Conservation (phyloP, 1,284 basidiomycete species). For the Ceratobasidium sp. region DNA sequence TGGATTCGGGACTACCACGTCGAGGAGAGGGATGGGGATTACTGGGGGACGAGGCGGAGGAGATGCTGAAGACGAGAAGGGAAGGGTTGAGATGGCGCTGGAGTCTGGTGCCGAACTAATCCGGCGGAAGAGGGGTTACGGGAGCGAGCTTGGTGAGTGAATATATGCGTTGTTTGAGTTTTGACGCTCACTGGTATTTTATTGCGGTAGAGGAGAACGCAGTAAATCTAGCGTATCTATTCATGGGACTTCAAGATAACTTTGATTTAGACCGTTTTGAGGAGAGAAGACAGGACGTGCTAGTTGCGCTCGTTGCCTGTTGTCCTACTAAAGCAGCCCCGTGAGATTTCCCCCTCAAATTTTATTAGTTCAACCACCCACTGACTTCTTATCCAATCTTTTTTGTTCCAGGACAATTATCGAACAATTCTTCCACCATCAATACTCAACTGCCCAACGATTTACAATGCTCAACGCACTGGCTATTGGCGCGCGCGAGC, state of each 20-base stretch:
- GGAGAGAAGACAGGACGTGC: constrained; percentile 72
- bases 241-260: constrained; percentile 81
- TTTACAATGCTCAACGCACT: constrained; percentile 85
- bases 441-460: constrained; percentile 87
- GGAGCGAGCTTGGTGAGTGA: constrained; percentile 79
- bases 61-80: constrained; percentile 72
- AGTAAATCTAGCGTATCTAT: constrained; percentile 75
- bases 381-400: constrained; percentile 36
- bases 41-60: constrained; percentile 55
- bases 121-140: constrained; percentile 79
- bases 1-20: background rate
- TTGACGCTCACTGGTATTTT: background rate
- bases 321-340: constrained; percentile 77
- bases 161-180: background rate
- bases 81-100: constrained; percentile 79
- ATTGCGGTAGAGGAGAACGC: constrained; percentile 78
- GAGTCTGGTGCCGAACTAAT: constrained; percentile 80
- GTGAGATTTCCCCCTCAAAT: constrained; percentile 57
- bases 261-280: constrained; percentile 83
- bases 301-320: constrained; percentile 81
- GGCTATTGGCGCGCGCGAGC: constrained; percentile 82
- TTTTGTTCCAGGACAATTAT: constrained; percentile 78
- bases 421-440: constrained; percentile 91
- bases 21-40: constrained; percentile 48
- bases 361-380: background rate